Base-by-base conservation (phyloP, 208 protist species). In the Leishmania major region DNA sequence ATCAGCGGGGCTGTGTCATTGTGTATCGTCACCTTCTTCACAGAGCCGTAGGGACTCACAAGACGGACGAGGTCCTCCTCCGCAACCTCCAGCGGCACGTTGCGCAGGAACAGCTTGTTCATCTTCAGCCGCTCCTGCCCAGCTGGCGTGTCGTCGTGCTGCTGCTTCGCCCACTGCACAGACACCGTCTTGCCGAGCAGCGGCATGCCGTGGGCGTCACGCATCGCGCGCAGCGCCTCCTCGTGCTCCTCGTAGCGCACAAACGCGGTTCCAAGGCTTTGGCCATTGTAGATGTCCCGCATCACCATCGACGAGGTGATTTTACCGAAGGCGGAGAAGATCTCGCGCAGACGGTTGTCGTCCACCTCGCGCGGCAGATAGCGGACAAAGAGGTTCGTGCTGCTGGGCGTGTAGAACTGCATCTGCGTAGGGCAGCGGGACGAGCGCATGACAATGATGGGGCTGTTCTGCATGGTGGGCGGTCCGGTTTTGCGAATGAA, bases 81-180 rank as follows among this genome's bases (percentile, higher is more conserved):
- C 31, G 79, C 86, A 49, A 87, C 78, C 69, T 83, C 79, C 57
- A 84, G 15, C 55, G 89, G 89, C 40, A 92, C 81, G 79, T 92
- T 92, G 81, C 89, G 89, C 64, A 91, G 49, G 59, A 92, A 92
- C 17, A 90, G 87, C 73, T 92, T 90, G 79, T 89, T 83, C 81
- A 91, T 82, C 62, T 47, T 81, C 35, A 75, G 28, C 11, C 83
- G 86, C 31, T 83, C 87, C 22, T 87, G 49, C 25, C 81, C 81
- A 40, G 85, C 76, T 22, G 87, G 84, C 15, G 71, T 86, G 77
- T 37, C 72, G 81, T 90, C 86, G 80, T 90, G 86, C 84, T 85
- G 75, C 76, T 81, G 66, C 64, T 82, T 79, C 55, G 89, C 89
- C 83, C 82, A 89, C 72, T 83, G 82, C n/a, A 90, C 69, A 31